A percentile compares a stretch with the other conserved stretches of the same genome.
phyloP scores from a whole-genome alignment of 208 protist species.

The Acanthamoeba triangularis region DNA sequence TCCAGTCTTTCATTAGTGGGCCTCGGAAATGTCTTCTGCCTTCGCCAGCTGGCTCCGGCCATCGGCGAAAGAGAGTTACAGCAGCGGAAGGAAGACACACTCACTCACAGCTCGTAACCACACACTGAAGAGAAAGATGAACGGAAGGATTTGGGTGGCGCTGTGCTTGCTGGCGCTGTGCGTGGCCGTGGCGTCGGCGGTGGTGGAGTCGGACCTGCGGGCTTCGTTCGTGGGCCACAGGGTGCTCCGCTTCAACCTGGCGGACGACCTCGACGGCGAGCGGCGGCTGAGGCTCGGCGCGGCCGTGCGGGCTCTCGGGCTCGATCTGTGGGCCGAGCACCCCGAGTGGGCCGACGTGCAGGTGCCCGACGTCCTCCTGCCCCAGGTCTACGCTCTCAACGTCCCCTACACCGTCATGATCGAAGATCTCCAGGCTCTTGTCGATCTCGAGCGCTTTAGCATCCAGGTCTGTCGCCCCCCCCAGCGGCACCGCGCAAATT shows the following conservation, averaged over 20 bases:
- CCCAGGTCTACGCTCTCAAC: neutral
- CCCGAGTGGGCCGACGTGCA: slow-evolving; percentile 29
- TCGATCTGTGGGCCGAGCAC: slow-evolving; percentile 30
- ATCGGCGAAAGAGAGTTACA: too few species aligned
- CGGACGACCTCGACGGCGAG: neutral
- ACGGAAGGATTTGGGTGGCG: neutral
- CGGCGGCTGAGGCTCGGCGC: neutral
- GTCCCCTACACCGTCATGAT: neutral
- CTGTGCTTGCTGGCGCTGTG: neutral
- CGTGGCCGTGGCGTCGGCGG: neutral
- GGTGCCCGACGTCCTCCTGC: neutral
- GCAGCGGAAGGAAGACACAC: too few species aligned
- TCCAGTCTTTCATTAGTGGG: too few species aligned
- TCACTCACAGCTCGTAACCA: too few species aligned
- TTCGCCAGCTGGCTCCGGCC: too few species aligned
- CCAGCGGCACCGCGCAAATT: neutral
- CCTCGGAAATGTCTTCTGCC: too few species aligned
- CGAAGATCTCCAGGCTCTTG: neutral
- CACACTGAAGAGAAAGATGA: too few species aligned
- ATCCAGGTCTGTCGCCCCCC: neutral
- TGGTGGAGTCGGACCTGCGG: neutral
- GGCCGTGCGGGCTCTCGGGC: neutral
- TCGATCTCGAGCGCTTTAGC: neutral
- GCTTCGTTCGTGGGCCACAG: neutral
- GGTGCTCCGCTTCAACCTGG: neutral